A percentile compares a stretch with the other conserved stretches of the same genome.
Evolutionary conservation across 2,329 filamentous ascomycete species (phyloP).

Genomic region (Hymenoscyphus linearis): DNA sequence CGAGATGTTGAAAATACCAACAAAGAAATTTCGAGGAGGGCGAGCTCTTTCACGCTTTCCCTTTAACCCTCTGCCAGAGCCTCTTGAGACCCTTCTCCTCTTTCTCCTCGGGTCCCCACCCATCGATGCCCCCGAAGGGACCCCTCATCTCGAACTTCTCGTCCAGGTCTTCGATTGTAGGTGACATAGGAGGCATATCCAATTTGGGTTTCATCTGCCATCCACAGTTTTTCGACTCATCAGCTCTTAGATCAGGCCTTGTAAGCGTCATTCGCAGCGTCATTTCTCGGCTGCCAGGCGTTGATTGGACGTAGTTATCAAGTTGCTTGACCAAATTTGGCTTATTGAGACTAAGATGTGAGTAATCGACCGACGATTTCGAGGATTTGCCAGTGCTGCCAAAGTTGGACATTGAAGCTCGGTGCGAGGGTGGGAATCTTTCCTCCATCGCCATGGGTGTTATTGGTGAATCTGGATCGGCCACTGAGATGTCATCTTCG

Average conservation of each 20-base stretch:
- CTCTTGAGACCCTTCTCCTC: slow-evolving; percentile 55
- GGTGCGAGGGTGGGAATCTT: slow-evolving; percentile 19
- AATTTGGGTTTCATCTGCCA: slow-evolving; percentile 48
- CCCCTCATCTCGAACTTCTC: slow-evolving; percentile 44
- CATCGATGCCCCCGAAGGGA: slow-evolving; percentile 32
- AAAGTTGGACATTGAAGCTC: not conserved
- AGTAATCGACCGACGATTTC: slow-evolving; percentile 37
- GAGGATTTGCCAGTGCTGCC: slow-evolving; percentile 30
- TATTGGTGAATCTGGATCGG: slow-evolving; percentile 51
- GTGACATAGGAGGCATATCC: slow-evolving; percentile 39
- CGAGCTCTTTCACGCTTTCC: slow-evolving; percentile 21
- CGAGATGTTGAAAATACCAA: not conserved
- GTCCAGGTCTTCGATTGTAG: slow-evolving; percentile 50
- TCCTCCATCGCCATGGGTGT: slow-evolving; percentile 27
- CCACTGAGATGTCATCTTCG: slow-evolving; percentile 49
- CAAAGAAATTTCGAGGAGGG: not conserved
- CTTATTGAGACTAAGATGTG: slow-evolving; percentile 25
- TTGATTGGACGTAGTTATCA: slow-evolving; percentile 43
- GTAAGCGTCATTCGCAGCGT: slow-evolving; percentile 95
- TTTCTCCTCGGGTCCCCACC: slow-evolving; percentile 39
- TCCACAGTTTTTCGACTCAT: slow-evolving; percentile 67
- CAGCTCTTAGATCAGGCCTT: slow-evolving; percentile 74
- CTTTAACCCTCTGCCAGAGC: slow-evolving; percentile 55
- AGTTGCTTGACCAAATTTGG: slow-evolving; percentile 26
- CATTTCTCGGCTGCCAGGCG: slow-evolving; percentile 73